These are phyloP conservation scores for Annulohypoxylon bovei DNA, from an alignment of 495 filamentous ascomycete species.

Conservation along the genomic window DNA sequence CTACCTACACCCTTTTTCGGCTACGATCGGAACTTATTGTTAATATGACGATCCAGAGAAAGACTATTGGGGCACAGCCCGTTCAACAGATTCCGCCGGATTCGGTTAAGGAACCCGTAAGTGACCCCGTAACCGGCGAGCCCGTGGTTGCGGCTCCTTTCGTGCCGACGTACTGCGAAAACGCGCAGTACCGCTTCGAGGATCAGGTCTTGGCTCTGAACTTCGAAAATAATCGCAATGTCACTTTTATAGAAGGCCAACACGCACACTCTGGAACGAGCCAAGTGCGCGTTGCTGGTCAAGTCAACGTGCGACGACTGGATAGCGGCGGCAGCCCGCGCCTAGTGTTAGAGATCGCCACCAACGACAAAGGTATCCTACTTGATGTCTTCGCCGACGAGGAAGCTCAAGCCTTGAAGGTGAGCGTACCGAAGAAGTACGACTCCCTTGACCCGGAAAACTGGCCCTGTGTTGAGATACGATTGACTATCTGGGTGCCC, in stretches of 20 bases:
- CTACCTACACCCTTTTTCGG: not conserved
- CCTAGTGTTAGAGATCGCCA: slow-evolving; percentile 50
- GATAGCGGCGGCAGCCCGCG: slow-evolving; percentile 40
- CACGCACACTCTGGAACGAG: slow-evolving; percentile 24
- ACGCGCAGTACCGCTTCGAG: slow-evolving; percentile 42
- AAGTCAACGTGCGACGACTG: slow-evolving; percentile 52
- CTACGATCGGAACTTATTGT: not conserved
- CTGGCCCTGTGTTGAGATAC: slow-evolving; percentile 52
- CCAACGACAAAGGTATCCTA: slow-evolving; percentile 50
- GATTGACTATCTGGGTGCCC: slow-evolving; percentile 56
- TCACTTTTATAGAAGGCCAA: slow-evolving; percentile 42
- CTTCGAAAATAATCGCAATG: slow-evolving; percentile 43
- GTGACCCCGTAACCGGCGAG: slow-evolving; percentile 12
- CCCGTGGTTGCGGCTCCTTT: slow-evolving; percentile 27
- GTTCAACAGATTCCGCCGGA: slow-evolving; percentile 18
- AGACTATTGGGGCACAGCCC: slow-evolving; percentile 27
- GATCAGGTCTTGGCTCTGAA: slow-evolving; percentile 45
- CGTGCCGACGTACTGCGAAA: slow-evolving; percentile 42
- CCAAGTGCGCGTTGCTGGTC: slow-evolving; percentile 49
- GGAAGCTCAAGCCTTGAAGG: slow-evolving; percentile 41
- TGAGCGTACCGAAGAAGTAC: slow-evolving; percentile 48
- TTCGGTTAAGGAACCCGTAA: slow-evolving; percentile 15
- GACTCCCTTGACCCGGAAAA: slow-evolving; percentile 31
- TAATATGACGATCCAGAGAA: slow-evolving; percentile 32
- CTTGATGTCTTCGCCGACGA: slow-evolving; percentile 45